Base-by-base conservation (phyloP, 768 basidiomycete genomes). In the Amanita fuliginea region DNA sequence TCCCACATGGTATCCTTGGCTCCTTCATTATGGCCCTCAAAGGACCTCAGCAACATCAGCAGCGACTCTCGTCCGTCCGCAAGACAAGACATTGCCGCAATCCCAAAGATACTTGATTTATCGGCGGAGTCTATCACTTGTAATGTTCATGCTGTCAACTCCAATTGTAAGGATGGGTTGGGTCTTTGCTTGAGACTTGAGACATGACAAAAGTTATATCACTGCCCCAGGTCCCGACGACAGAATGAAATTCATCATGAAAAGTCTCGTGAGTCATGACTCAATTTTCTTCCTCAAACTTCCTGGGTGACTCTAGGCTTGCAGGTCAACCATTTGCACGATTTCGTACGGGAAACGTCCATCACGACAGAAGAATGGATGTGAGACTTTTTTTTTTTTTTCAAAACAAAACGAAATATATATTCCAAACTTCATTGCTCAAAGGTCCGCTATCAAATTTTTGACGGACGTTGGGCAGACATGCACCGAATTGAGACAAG, bases 301-400 rank as follows among this genome's bases (percentile, higher is more conserved):
- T 4, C 11, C 5, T 48, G 4, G 1, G 3, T 24, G 22, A 24
- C 4, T 14, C 22, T 34, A n/a, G 40, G 24, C 28, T 42, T 42
- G 26, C 66, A 88, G 64, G 60, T 84, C 47, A 72, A 68, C 24
- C 86, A 92, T 59, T 53, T 92, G 6, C 89, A 92, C 59, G 74
- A 78, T 34, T 87, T 88, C 55, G 69, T 87, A 19, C 71, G 70
- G 39, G 88, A 90, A 62, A 83, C 85, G 1, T 73, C 77, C 51
- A 63, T 92, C 46, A 87, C 88, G 14, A 84, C 80, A 1, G 83
- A 90, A 2, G 90, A 93, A 69, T 93, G 90, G 90, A 82, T 82
- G 83, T 73, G 55, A 13, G 70, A 51, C 16, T 28, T 5, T 24
- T n/a, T 32, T n/a, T n/a, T n/a, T n/a, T n/a, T n/a, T n/a, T n/a